Evolutionary conservation across 345 rosid species (phyloP).

Genomic region (Aurinia saxatilis): DNA sequence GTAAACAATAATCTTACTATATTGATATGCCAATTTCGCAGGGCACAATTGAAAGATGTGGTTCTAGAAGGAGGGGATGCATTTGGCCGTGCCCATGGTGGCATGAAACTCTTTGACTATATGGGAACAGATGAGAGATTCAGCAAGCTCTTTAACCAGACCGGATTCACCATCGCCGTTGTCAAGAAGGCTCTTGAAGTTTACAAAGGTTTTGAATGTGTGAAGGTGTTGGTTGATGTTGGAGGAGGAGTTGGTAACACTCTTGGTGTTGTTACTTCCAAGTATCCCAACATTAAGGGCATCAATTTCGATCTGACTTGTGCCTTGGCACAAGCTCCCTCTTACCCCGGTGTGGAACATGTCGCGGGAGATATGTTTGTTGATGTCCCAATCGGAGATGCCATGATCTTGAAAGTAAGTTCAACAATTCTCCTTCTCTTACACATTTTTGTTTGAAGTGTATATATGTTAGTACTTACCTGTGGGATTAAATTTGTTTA

Average conservation of each 20-base stretch:
- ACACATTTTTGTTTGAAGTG: not conserved
- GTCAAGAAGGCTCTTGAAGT: slow-evolving; percentile 42
- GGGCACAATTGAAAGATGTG: slow-evolving; percentile 39
- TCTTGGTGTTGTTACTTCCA: slow-evolving; percentile 34
- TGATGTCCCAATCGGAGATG: slow-evolving; percentile 59
- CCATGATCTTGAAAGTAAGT: slow-evolving; percentile 70
- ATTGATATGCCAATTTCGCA: not conserved
- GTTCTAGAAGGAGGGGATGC: slow-evolving; percentile 49
- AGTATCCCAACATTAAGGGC: slow-evolving; percentile 37
- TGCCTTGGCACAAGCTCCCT: slow-evolving; percentile 25
- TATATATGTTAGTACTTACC: not conserved
- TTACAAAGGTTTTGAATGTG: slow-evolving; percentile 40
- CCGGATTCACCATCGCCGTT: slow-evolving; percentile 33
- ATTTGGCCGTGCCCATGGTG: slow-evolving; percentile 50
- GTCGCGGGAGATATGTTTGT: slow-evolving; percentile 78
- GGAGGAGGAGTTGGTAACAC: slow-evolving; percentile 65
- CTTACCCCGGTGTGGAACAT: slow-evolving; percentile 41
- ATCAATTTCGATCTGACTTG: slow-evolving; percentile 39
- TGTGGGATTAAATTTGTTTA: not conserved
- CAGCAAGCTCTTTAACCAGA: slow-evolving; percentile 40
- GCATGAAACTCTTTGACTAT: slow-evolving; percentile 40
- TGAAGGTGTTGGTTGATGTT: slow-evolving; percentile 42
- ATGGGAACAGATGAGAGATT: slow-evolving; percentile 37
- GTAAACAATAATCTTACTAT: not conserved
- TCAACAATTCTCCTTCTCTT: not conserved